phyloP scores from a whole-genome alignment of 225 moss, liverwort and hornwort genomes.

The Straminergon stramineum region DNA sequence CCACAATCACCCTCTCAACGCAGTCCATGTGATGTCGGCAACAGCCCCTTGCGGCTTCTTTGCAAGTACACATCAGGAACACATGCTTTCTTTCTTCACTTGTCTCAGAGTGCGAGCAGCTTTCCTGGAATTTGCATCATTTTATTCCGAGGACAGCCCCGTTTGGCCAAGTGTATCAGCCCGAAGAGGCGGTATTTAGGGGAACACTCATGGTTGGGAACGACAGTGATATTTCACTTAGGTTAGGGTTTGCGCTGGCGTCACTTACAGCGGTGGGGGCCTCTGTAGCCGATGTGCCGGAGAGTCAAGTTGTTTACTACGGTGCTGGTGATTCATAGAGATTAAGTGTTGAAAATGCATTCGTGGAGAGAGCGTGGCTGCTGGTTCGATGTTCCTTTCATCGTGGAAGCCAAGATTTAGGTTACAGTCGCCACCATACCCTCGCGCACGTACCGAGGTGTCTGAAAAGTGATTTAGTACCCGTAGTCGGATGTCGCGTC shows the following conservation, averaged over 20 bases:
- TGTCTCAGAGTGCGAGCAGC: not conserved
- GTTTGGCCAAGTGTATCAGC: not conserved
- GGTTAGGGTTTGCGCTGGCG: not conserved
- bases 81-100: not conserved
- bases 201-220: conserved; percentile 7
- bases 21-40: not conserved
- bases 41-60: not conserved
- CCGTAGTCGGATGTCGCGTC: not conserved
- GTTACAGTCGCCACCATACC: not conserved
- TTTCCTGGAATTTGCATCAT: not conserved
- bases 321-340: not conserved
- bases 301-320: not conserved
- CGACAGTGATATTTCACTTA: not conserved
- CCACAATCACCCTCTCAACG: not conserved
- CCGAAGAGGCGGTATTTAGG: not conserved
- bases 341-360: not conserved
- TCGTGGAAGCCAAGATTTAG: not conserved
- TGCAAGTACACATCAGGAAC: not conserved
- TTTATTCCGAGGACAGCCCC: not conserved
- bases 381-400: not conserved
- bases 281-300: not conserved
- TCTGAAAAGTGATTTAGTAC: not conserved
- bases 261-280: not conserved
- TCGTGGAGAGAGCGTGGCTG: not conserved
- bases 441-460: not conserved